phyloP scores from a whole-genome alignment of 106 monocot genomes.

The Xerophyta viscosa region DNA sequence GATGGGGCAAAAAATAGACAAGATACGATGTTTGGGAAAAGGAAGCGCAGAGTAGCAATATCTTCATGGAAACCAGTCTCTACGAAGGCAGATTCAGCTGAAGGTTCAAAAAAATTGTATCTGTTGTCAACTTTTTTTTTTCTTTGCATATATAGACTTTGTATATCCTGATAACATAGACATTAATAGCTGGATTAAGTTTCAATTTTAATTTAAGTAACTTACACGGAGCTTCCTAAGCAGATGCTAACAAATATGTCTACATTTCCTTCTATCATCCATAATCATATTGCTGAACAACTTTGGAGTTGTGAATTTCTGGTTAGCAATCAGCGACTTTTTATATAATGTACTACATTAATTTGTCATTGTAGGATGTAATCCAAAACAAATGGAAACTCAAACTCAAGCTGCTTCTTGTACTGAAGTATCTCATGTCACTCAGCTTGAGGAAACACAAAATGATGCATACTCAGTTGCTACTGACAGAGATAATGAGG shows the following conservation, averaged over 20 bases:
- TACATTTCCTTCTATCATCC: too few species aligned
- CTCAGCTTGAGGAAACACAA: neutral
- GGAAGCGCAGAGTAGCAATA: slow-evolving; percentile 19
- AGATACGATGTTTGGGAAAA: slow-evolving; percentile 1
- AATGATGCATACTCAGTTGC: neutral
- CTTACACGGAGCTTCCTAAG: too few species aligned
- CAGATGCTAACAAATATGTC: too few species aligned
- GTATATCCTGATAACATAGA: neutral
- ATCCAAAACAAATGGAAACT: neutral
- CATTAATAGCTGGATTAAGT: too few species aligned
- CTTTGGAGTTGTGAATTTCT: too few species aligned
- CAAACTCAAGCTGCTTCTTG: neutral
- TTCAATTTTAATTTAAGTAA: too few species aligned
- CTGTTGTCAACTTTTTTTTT: slow-evolving; percentile 12
- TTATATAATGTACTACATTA: too few species aligned
- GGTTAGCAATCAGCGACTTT: too few species aligned
- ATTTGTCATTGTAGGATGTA: neutral
- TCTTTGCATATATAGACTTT: neutral
- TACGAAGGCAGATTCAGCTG: slow-evolving; percentile 12
- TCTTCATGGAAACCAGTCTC: slow-evolving; percentile 39
- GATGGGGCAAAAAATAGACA: slow-evolving; percentile 10
- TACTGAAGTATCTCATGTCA: slow-evolving; percentile 6
- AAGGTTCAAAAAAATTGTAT: neutral
- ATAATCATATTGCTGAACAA: too few species aligned
- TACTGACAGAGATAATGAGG: neutral